Evolutionary conservation across 441 rosid genomes (phyloP), one percentile per base, ranked within the genome.

Genomic region (Lepidium campestre): DNA sequence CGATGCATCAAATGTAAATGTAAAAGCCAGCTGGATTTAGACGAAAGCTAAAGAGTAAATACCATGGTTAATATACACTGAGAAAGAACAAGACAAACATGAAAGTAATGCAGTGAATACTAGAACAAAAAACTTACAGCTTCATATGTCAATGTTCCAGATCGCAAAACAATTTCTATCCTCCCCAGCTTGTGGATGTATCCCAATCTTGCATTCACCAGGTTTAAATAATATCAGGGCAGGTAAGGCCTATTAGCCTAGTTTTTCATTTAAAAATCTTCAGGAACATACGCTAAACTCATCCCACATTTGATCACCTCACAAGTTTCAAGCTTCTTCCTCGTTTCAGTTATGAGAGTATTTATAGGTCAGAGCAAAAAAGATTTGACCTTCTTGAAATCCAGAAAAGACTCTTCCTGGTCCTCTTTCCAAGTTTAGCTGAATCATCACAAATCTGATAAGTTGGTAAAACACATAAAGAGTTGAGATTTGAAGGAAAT

Each of bases 131-230:
- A 46, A 65, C 91, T 77, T 74, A 91, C 98, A 27, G 98, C 98
- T 80, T 91, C 98, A 82, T 91, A 91, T 12, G 98, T 91, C 76
- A 91, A 79, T 11, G 98, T 91, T 58, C 96, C 96, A 10, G 98
- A 91, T 31, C 96, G 87, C 39, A 96, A 91, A 65, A 91, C 98
- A 56, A 91, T 91, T 72, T 94, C 98, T 17, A 87, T 59, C 57
- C 84, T 86, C 14, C 98, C 98, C 3, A 94, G 94, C 68, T 89
- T 87, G 78, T 91, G 96, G 64, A 91, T 91, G 66, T 89, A 89
- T 10, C 96, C 98, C 98, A 42, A 91, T 83, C 79, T 89, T 91
- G 78, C 97, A 91, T 74, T 91, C 96, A 56, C 96, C 97, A 39
- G 97, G 97, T 62, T 88, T 89, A 62, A 62, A 91, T 91, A 55